These are phyloP conservation scores for Toxoplasma gondii DNA, from an alignment of 169 alveolate species.

Conservation along the genomic window DNA sequence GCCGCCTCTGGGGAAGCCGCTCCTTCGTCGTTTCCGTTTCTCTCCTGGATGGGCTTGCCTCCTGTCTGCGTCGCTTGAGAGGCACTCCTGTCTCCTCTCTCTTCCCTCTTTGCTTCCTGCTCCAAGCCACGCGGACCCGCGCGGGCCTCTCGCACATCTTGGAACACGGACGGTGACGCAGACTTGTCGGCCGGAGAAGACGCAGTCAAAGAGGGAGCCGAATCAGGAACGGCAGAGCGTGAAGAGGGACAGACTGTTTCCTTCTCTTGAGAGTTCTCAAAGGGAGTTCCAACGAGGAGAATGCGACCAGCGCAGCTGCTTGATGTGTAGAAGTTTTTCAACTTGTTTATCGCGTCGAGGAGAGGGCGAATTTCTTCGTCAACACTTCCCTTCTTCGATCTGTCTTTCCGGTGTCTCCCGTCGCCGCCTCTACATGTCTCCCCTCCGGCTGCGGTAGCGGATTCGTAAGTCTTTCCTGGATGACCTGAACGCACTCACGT, in stretches of 20 bases:
- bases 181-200: conserved; percentile 16
- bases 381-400: conserved; percentile 17
- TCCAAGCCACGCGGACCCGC: too few species aligned
- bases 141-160: too few species aligned
- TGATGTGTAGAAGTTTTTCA: background rate
- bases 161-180: too few species aligned
- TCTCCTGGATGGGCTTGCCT: too few species aligned
- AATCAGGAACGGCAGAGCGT: background rate
- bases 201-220: background rate
- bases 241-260: background rate
- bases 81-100: background rate
- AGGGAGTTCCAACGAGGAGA: conserved; percentile 5
- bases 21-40: background rate
- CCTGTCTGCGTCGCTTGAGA: too few species aligned
- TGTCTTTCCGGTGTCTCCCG: background rate
- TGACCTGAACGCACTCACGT: too few species aligned
- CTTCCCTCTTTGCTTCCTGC: background rate
- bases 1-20: background rate
- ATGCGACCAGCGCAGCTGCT: conserved; percentile 16
- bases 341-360: background rate
- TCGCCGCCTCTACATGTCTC: background rate
- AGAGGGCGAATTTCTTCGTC: conserved; percentile 6
- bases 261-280: background rate
- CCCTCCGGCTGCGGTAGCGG: background rate
- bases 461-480: too few species aligned